A percentile compares a stretch with the other conserved stretches of the same genome.
These are phyloP conservation scores for Mycena chlorophos DNA, from an alignment of 768 basidiomycete species.

Conservation along the genomic window DNA sequence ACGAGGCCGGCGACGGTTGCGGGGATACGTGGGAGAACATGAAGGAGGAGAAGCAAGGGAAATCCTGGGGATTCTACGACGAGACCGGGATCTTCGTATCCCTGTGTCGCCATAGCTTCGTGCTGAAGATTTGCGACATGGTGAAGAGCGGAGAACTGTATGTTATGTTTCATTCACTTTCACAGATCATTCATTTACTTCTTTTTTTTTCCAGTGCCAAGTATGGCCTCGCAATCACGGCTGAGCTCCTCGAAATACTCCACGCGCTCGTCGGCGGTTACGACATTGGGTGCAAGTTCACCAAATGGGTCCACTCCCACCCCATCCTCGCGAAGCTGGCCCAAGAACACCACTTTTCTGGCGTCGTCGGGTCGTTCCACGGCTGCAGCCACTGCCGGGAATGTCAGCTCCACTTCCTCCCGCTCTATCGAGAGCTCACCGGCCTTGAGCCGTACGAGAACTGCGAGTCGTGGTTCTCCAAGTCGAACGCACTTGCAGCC, in stretches of 20 bases:
- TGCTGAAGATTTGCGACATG: constrained; percentile 34
- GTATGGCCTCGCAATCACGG: constrained; percentile 10
- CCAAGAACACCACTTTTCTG: background rate
- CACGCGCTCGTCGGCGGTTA: constrained; percentile 1
- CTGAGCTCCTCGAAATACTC: background rate
- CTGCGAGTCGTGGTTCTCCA: constrained; percentile 12
- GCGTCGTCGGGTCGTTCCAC: constrained; percentile 2
- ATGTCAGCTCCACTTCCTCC: background rate
- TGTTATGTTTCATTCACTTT: constrained; percentile 15
- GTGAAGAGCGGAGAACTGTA: constrained; percentile 37
- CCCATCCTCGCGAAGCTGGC: constrained; percentile 1
- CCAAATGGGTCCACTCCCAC: background rate
- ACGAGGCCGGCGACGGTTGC: constrained; percentile 36
- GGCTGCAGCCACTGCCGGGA: background rate
- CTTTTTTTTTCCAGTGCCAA: constrained; percentile 7
- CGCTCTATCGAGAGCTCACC: background rate
- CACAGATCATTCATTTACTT: background rate
- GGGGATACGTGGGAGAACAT: constrained; percentile 15
- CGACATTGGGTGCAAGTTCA: constrained; percentile 19
- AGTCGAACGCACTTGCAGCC: constrained; percentile 13
- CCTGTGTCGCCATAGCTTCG: constrained; percentile 36
- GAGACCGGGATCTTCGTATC: constrained; percentile 39
- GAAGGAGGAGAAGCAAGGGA: background rate
- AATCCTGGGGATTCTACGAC: constrained; percentile 21
- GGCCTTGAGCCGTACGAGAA: constrained; percentile 14